Percentiles rank a stretch among this genome's conserved stretches.
Conservation (phyloP, 1,284 basidiomycete genomes). For the Ustilago shanxiensis region DNA sequence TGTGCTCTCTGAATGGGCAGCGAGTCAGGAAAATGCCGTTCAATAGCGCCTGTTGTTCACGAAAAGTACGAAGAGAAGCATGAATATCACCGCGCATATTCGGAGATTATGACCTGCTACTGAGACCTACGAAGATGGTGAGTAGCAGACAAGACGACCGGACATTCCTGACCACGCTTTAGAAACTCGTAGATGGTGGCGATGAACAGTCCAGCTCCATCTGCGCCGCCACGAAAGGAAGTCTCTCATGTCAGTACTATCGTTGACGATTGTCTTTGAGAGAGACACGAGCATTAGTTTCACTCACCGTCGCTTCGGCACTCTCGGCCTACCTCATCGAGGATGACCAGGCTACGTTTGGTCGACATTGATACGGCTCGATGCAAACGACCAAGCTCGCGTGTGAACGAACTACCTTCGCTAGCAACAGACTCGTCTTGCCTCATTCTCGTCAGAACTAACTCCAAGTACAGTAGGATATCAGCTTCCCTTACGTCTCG, state of each 20-base stretch:
- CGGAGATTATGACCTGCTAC: too few relatives aligned
- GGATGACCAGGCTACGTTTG: conserved; percentile 37
- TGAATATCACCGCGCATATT: too few relatives aligned
- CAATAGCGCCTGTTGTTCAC: conserved; percentile 35
- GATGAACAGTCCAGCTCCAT: conserved; percentile 49
- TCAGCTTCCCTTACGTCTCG: not conserved
- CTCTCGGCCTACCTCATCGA: conserved; percentile 51
- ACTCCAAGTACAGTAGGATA: not conserved
- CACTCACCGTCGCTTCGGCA: conserved; percentile 48
- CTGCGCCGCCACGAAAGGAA: not conserved
- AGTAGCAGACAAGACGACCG: conserved; percentile 43
- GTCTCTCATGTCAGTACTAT: not conserved
- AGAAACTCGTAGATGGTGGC: conserved; percentile 47
- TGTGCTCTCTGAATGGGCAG: conserved; percentile 43
- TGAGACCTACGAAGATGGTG: conserved; percentile 43
- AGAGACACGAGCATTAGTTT: not conserved
- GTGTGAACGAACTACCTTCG: conserved; percentile 50
- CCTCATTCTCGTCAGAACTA: conserved; percentile 51
- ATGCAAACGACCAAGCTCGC: conserved; percentile 43
- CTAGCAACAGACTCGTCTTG: conserved; percentile 51
- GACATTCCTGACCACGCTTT: conserved; percentile 30
- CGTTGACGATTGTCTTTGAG: too few relatives aligned
- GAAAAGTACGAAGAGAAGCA: too few relatives aligned
- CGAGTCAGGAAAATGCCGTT: conserved; percentile 18
- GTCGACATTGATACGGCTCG: conserved; percentile 44